Conservation (phyloP, 2,329 filamentous ascomycete species). For the Botrytis hyacinthi region DNA sequence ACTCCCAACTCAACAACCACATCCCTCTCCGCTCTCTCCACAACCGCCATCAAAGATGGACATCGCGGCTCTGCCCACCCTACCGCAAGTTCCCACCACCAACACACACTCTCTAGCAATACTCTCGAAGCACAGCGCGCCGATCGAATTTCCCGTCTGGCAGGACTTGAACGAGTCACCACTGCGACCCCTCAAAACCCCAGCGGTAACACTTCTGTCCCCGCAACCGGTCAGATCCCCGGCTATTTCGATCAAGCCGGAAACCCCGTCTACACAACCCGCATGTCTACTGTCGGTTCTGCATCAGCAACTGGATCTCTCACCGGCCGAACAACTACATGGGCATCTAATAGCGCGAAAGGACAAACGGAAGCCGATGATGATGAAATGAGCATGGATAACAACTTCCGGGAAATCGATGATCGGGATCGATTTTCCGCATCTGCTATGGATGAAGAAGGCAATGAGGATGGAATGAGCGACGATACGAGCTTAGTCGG, state of each 20-base stretch:
- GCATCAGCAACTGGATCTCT: constrained; percentile 83
- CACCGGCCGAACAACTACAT: constrained; percentile 59
- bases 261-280: constrained; percentile 63
- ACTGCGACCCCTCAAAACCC: constrained; percentile 57
- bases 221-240: constrained; percentile 44
- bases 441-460: constrained; percentile 48
- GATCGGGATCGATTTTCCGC: constrained; percentile 41
- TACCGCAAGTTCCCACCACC: constrained; percentile 54
- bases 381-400: constrained; percentile 46
- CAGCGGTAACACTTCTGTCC: constrained; percentile 37
- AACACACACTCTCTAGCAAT: constrained; percentile 61
- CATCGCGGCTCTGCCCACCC: constrained; percentile 77
- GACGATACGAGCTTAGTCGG: constrained; percentile 87
- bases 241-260: constrained; percentile 81
- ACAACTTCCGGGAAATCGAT: constrained; percentile 51
- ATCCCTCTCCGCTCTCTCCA: constrained; percentile 86
- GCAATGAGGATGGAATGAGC: constrained; percentile 60
- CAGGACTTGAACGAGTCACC: constrained; percentile 84
- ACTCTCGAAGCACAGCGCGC: constrained; percentile 89
- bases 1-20: constrained; percentile 92
- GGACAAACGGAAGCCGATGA: constrained; percentile 55
- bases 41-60: constrained; percentile 94
- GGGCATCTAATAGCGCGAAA: constrained; percentile 60
- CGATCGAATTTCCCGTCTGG: constrained; percentile 90
- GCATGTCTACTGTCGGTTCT: constrained; percentile 86